Conservation (phyloP, 345 rosid genomes). For the Dipteronia sinensis region DNA sequence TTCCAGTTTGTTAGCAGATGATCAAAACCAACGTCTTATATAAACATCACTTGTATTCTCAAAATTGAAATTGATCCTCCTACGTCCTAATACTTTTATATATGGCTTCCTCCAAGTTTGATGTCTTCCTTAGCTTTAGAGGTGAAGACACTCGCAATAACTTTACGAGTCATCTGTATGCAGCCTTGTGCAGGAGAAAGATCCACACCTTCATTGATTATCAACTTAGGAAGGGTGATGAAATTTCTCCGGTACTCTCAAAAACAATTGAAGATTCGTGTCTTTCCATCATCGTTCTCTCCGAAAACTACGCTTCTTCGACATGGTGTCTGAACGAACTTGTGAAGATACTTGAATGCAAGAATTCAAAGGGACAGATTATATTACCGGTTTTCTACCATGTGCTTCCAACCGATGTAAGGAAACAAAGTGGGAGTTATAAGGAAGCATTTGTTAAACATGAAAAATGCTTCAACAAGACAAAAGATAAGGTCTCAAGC, state of each 20-base stretch:
- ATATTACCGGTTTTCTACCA: slow-evolving; percentile 11
- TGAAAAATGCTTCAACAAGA: not conserved
- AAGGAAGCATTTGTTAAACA: not conserved
- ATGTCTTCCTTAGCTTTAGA: slow-evolving; percentile 8
- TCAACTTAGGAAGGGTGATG: not conserved
- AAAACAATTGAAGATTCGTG: slow-evolving; percentile 3
- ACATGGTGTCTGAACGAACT: slow-evolving; percentile 9
- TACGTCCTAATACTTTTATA: too few species aligned
- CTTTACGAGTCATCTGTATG: not conserved
- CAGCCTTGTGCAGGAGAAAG: not conserved
- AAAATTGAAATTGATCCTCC: too few species aligned
- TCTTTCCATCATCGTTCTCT: not conserved
- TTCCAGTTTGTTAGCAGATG: too few species aligned
- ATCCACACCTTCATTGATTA: slow-evolving; percentile 8
- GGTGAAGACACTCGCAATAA: slow-evolving; percentile 13
- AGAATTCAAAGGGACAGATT: not conserved
- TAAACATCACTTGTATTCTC: too few species aligned
- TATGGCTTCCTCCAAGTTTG: too few species aligned
- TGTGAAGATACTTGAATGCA: not conserved
- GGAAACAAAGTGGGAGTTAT: not conserved
- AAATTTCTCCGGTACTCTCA: slow-evolving; percentile 4
- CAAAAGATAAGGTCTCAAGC: not conserved
- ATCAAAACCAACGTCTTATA: too few species aligned
- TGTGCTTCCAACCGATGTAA: not conserved
- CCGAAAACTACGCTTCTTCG: not conserved